Percentiles rank a stretch among this genome's conserved stretches.
Evolutionary conservation across 805 yeast genomes (phyloP).

Genomic region (Wickerhamiella galacta): DNA sequence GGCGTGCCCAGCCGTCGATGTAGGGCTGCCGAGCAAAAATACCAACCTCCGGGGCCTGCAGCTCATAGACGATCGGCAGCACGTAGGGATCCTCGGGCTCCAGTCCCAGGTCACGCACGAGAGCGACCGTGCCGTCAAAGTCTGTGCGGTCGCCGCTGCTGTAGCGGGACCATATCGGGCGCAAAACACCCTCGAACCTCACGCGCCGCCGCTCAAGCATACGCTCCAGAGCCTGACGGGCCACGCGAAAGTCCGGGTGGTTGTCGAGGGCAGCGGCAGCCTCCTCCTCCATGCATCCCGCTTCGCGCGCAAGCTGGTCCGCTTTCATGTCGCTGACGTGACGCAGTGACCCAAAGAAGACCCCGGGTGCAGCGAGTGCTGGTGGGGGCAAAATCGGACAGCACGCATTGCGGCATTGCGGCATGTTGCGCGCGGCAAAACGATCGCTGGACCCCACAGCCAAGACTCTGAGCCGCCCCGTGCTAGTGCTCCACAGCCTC

Average conservation of each 20-base stretch:
- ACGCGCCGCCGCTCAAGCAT: conserved; percentile 2
- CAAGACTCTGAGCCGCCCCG: too few species aligned
- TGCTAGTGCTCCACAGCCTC: conserved; percentile 20
- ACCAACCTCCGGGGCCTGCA: conserved; percentile 54
- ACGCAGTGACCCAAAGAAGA: too few species aligned
- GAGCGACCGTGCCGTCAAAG: conserved; percentile 60
- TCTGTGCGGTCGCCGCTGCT: conserved; percentile 30
- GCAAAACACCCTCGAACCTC: conserved; percentile 3
- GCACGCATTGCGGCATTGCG: too few species aligned
- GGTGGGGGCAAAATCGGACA: too few species aligned
- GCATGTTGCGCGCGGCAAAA: too few species aligned
- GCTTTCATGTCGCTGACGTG: conserved; percentile 3
- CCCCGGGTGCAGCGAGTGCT: too few species aligned
- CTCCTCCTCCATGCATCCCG: conserved; percentile 8
- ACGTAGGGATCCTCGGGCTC: conserved; percentile 62
- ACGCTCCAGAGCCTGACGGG: background rate
- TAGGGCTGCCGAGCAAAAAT: conserved; percentile 36
- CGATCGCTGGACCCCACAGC: too few species aligned
- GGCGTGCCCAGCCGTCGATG: conserved; percentile 39
- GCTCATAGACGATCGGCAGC: conserved; percentile 50
- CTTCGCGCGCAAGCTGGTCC: conserved; percentile 7
- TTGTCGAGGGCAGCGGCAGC: conserved; percentile 8
- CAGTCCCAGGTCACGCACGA: conserved; percentile 47
- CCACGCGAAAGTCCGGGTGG: background rate
- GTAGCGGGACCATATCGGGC: conserved; percentile 1